Base-by-base conservation (phyloP, 768 basidiomycete genomes). In the Tubosaeta brunneosetosa region DNA sequence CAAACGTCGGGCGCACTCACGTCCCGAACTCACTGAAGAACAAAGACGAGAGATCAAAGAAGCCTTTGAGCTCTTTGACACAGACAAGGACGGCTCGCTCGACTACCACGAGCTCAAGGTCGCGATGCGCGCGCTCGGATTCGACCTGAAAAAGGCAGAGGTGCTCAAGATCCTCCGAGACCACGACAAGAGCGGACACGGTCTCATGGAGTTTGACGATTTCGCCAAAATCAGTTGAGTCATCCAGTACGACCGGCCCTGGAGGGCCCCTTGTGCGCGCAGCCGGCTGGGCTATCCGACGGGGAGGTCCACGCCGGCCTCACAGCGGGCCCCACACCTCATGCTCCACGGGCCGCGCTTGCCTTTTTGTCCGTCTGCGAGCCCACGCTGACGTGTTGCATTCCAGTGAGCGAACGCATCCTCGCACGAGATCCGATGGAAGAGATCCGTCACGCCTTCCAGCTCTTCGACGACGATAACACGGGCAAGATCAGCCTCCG, bases 101-200 rank as follows among this genome's bases (percentile, higher is more conserved):
- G 97, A 97, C 73, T 98, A 98, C 72, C 97, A 99, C 73, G 97
- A 99, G 68, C 81, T 98, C 63, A 99, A 98, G 71, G 97, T 99
- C 63, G 94, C 95, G 47, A 94, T 99, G 91, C 82, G 97, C 42
- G 97, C 97, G 1, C 74, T 99, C 53, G 97, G 97, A 1, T 98
- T 98, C 67, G 97, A 98, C 69, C 69, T 97, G 74, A 98, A 98
- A 78, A 99, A 98, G 74, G 92, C 92, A 0, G 97, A 99, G 70
- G 94, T 99, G 40, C 74, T 99, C 60, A 98, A 97, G 70, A 79
- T 97, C 27, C 76, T 99, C 49, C 77, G 93, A 27, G 95, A 97
- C 64, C 85, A 94, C 59, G 91, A 94, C 70, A 89, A 90, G 73
- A 82, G 83, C 3, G 88, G 85, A 2, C 82, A 83, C 55, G 83